Percentiles rank a stretch among this genome's conserved stretches.
Conservation (phyloP, 352 stramenopile genomes). For the Phytophthora citricola region DNA sequence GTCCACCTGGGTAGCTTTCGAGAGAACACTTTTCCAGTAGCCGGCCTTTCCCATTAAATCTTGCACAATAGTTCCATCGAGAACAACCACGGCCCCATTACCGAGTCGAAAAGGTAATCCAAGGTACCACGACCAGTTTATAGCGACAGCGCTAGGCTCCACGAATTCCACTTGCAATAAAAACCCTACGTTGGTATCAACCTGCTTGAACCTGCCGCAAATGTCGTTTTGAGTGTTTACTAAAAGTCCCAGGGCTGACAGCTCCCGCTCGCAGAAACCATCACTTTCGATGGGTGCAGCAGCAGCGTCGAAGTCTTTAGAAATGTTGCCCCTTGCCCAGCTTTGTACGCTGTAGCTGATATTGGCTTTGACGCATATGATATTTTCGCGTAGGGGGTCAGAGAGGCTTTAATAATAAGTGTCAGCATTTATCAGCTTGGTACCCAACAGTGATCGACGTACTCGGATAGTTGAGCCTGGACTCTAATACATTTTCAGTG, state of each 20-base stretch:
- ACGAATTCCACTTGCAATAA: conserved; percentile 58
- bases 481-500: conserved; percentile 60
- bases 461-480: conserved; percentile 59
- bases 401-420: conserved; percentile 26
- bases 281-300: conserved; percentile 52
- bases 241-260: conserved; percentile 48
- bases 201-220: conserved; percentile 50
- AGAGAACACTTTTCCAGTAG: conserved; percentile 50
- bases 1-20: conserved; percentile 50
- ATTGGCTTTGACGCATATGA: conserved; percentile 57
- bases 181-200: conserved; percentile 51
- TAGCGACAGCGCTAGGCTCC: conserved; percentile 41
- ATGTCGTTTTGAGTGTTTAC: conserved; percentile 54
- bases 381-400: conserved; percentile 50
- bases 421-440: not conserved
- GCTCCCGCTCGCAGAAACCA: conserved; percentile 59
- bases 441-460: not conserved
- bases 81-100: conserved; percentile 45
- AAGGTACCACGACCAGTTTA: conserved; percentile 63
- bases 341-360: conserved; percentile 42
- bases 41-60: conserved; percentile 49
- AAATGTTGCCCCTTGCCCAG: conserved; percentile 47
- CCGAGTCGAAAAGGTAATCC: conserved; percentile 62
- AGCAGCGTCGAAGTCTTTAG: conserved; percentile 54
- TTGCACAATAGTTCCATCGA: conserved; percentile 57